Evolutionary conservation across 148 eudicot genomes (phyloP).

Genomic region (Rhododendron kiyosumense): DNA sequence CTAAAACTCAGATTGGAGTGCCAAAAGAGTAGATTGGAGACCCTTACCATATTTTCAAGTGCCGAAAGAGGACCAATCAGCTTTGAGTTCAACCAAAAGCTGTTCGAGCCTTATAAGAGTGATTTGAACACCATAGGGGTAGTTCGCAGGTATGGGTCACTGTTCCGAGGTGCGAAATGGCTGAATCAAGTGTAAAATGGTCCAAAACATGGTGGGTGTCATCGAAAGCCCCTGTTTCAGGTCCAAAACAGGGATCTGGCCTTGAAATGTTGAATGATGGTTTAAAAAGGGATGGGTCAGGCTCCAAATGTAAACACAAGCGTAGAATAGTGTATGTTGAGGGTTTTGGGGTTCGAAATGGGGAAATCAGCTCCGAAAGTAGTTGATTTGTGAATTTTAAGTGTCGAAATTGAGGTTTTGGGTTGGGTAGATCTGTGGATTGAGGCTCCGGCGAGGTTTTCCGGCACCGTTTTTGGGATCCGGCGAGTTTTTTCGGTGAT

Average conservation of each 20-base stretch:
- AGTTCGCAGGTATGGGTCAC: not conserved
- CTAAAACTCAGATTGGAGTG: not conserved
- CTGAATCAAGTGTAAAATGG: not conserved
- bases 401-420: not conserved
- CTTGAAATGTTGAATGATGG: not conserved
- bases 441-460: not conserved
- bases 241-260: not conserved
- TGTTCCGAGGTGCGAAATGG: not conserved
- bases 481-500: too few relatives aligned
- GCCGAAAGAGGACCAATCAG: not conserved
- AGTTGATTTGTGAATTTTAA: not conserved
- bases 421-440: not conserved
- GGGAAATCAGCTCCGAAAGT: too few relatives aligned
- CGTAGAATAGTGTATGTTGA: not conserved
- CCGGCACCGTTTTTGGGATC: too few relatives aligned
- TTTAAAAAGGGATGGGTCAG: not conserved
- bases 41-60: not conserved
- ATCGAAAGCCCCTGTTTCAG: not conserved
- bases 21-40: not conserved
- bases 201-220: not conserved
- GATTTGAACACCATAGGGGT: not conserved
- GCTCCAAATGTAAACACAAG: not conserved
- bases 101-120: not conserved
- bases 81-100: not conserved
- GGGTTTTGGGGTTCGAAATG: too few relatives aligned